Evolutionary conservation across 768 basidiomycete species (phyloP).

Genomic region (Melanogaster broomeanus): DNA sequence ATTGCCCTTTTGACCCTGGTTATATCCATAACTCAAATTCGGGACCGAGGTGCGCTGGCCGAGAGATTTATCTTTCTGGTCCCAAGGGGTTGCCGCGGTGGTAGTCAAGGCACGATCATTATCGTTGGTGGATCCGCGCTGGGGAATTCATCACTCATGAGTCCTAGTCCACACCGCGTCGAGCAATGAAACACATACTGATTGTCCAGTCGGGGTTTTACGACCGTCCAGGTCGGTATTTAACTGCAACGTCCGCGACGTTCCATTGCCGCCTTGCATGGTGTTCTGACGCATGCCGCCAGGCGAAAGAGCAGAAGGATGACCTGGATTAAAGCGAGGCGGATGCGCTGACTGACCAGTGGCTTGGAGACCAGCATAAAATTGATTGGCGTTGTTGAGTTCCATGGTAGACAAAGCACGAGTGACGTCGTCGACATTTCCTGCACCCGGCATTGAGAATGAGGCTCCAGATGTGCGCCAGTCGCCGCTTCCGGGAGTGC

Average conservation of each 20-base stretch:
- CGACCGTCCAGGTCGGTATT: slow-evolving; percentile 68
- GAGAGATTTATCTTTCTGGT: slow-evolving; percentile 62
- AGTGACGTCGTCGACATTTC: slow-evolving; percentile 71
- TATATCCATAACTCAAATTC: slow-evolving; percentile 66
- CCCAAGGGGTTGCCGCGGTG: slow-evolving; percentile 52
- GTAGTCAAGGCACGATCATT: slow-evolving; percentile 38
- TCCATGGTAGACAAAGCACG: slow-evolving; percentile 73
- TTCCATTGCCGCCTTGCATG: slow-evolving; percentile 39
- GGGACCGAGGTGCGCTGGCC: slow-evolving; percentile 64
- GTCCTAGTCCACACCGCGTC: slow-evolving; percentile 41
- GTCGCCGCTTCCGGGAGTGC: slow-evolving; percentile 49
- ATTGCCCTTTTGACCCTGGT: slow-evolving; percentile 34
- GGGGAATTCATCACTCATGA: slow-evolving; percentile 30
- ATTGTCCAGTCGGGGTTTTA: slow-evolving; percentile 56
- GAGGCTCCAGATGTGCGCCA: slow-evolving; percentile 53
- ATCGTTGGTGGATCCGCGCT: slow-evolving; percentile 34
- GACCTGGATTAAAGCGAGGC: slow-evolving; percentile 63
- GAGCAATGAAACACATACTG: slow-evolving; percentile 48
- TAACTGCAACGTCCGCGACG: slow-evolving; percentile 53
- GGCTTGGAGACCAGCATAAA: slow-evolving; percentile 37
- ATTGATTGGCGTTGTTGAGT: slow-evolving; percentile 39
- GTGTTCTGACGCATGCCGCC: slow-evolving; percentile 40
- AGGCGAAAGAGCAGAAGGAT: slow-evolving; percentile 46
- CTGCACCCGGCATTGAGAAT: slow-evolving; percentile 26
- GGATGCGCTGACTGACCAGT: slow-evolving; percentile 62